Evolutionary conservation across 2,329 filamentous ascomycete genomes (phyloP).

Genomic region (Penicillium sumatraense): DNA sequence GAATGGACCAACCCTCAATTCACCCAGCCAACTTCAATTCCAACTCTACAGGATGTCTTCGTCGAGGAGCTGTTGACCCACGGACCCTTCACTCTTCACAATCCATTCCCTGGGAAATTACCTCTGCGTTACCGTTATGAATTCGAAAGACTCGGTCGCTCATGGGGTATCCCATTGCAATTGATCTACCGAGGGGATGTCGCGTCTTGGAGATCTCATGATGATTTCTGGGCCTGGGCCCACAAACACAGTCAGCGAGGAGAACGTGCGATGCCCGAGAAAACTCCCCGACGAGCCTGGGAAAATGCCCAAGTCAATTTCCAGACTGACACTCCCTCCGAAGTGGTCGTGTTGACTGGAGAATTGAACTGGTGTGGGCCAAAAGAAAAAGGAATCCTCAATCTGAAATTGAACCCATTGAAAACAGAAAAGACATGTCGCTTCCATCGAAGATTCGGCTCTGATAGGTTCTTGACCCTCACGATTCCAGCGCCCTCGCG

Average conservation of each 20-base stretch:
- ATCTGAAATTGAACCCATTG: slow-evolving; percentile 46
- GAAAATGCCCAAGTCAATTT: slow-evolving; percentile 39
- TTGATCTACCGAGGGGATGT: slow-evolving; percentile 34
- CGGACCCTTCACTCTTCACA: slow-evolving; percentile 42
- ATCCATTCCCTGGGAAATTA: slow-evolving; percentile 31
- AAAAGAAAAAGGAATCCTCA: slow-evolving; percentile 40
- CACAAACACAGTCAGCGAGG: slow-evolving; percentile 27
- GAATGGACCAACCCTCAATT: background rate
- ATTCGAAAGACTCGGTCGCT: slow-evolving; percentile 39
- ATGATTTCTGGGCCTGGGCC: slow-evolving; percentile 41
- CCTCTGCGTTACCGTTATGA: slow-evolving; percentile 45
- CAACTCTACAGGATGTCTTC: background rate
- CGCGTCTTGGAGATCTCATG: slow-evolving; percentile 30
- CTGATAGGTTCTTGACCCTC: slow-evolving; percentile 51
- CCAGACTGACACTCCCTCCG: slow-evolving; percentile 38
- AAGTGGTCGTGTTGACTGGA: slow-evolving; percentile 46
- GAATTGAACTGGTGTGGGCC: slow-evolving; percentile 44
- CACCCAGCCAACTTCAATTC: too few species aligned
- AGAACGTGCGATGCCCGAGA: slow-evolving; percentile 35
- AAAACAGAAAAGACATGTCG: slow-evolving; percentile 50
- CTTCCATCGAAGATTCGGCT: slow-evolving; percentile 51
- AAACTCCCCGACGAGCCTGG: slow-evolving; percentile 37
- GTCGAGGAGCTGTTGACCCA: slow-evolving; percentile 28
- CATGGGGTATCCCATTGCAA: slow-evolving; percentile 33
- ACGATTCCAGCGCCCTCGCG: slow-evolving; percentile 38